Conservation (phyloP, 768 basidiomycete genomes). For the Phallus indusiatus region DNA sequence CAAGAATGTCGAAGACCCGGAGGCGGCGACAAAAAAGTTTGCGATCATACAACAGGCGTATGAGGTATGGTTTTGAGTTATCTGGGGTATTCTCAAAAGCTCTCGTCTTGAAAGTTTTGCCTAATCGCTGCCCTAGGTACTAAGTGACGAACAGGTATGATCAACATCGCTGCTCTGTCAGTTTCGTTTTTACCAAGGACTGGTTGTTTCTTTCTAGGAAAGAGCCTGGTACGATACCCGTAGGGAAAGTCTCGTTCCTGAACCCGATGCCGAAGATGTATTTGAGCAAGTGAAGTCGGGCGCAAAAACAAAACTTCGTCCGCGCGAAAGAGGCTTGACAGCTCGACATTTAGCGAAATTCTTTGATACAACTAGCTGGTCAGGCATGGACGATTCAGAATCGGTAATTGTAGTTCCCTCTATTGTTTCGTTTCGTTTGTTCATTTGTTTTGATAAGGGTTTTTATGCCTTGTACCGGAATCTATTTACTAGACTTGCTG, state of each 20-base stretch:
- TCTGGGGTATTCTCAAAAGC: neutral
- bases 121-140: constrained; percentile 40
- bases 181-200: constrained; percentile 9
- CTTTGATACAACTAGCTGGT: constrained; percentile 65
- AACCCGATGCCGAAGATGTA: constrained; percentile 75
- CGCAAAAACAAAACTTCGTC: constrained; percentile 35
- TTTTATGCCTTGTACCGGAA: constrained; percentile 88
- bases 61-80: constrained; percentile 48
- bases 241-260: constrained; percentile 66
- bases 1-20: constrained; percentile 76
- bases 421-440: neutral
- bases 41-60: constrained; percentile 90
- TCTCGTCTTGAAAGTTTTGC: too few relatives aligned
- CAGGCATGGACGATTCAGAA: constrained; percentile 51
- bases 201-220: constrained; percentile 53
- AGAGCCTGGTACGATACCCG: constrained; percentile 98
- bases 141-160: constrained; percentile 90
- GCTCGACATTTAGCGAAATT: constrained; percentile 76
- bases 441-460: constrained; percentile 37
- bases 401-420: constrained; percentile 30
- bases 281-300: constrained; percentile 82
- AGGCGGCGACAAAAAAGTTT: constrained; percentile 82
- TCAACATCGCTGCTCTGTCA: neutral
- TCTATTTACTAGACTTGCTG: constrained; percentile 71
- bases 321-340: constrained; percentile 66